Evolutionary conservation across 2,329 filamentous ascomycete species (phyloP), one percentile per base, ranked within the genome.

Genomic region (Fusarium albidum): DNA sequence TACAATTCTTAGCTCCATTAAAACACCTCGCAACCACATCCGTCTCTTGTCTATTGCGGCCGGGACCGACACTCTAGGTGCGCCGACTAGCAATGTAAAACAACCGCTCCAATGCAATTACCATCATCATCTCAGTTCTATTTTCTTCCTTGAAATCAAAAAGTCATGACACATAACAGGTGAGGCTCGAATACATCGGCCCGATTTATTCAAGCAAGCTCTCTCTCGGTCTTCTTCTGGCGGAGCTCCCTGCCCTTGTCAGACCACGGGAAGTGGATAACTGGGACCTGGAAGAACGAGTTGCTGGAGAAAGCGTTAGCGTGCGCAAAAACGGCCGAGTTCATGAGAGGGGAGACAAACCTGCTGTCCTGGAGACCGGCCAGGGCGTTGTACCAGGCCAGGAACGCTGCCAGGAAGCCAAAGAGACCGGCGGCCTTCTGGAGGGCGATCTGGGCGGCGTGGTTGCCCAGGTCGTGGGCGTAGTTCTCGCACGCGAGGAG

Each of bases 221-320:
- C 57, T 50, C 63, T 65, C 43, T 70, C 68, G 15, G 55, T 57
- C 69, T 88, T 79, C 59, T 68, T 66, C 54, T 69, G 71, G 56
- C 87, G 83, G 55, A 71, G 73, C 73, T 86, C 82, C 58, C 83
- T 84, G 46, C 85, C 90, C 77, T 89, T 89, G 67, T 90, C 88
- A 31, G 90, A 94, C 94, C 94, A 97, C 47, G 93, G 94, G 82
- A 97, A 96, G 81, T 96, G 92, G 67, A 90, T 88, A 59, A 97
- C 92, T 44, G 93, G 94, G 57, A 96, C 86, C 73, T 95, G 82
- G 81, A 96, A 95, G 86, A 96, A 96, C 25, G 84, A 87, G 77
- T 88, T 88, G 80, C 91, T 95, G 37, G 49, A n/a, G 9, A 45
- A 15, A 12, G 39, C 41, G 69, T 80, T 71, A 79, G 73, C 54